These are phyloP conservation scores for Coemansia sp. DNA, from an alignment of 192 early-diverging fungal species.

Conservation along the genomic window DNA sequence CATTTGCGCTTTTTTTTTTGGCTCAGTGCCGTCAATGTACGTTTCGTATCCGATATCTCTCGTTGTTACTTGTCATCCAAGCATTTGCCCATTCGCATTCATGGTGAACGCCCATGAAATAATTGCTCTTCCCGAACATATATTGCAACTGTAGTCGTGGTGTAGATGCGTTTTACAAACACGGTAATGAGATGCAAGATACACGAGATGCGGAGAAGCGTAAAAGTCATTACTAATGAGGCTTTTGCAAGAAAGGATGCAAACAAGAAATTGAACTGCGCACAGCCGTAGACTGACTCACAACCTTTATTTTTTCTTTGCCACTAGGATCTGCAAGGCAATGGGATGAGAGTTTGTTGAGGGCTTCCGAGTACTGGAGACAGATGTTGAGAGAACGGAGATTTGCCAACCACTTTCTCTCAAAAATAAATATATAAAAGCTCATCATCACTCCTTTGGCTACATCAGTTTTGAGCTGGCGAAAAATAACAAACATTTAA, in stretches of 20 bases:
- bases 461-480: too few species aligned
- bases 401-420: background rate
- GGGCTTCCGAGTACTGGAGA: background rate
- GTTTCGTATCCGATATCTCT: background rate
- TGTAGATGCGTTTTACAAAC: too few species aligned
- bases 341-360: background rate
- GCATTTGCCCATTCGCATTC: too few species aligned
- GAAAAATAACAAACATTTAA: too few species aligned
- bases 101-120: too few species aligned
- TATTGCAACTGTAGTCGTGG: too few species aligned
- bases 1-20: background rate
- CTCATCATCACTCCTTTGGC: too few species aligned
- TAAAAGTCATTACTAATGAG: background rate
- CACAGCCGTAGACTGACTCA: background rate
- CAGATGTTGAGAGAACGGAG: background rate
- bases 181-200: too few species aligned
- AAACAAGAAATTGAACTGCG: background rate
- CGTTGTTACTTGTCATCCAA: too few species aligned
- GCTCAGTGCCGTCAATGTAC: background rate
- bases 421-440: background rate
- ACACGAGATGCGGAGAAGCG: background rate
- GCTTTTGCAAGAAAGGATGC: background rate
- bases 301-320: background rate
- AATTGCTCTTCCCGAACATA: background rate
- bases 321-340: background rate